phyloP scores from a whole-genome alignment of 1,284 basidiomycete species.

The Paramarasmius palmivorus region DNA sequence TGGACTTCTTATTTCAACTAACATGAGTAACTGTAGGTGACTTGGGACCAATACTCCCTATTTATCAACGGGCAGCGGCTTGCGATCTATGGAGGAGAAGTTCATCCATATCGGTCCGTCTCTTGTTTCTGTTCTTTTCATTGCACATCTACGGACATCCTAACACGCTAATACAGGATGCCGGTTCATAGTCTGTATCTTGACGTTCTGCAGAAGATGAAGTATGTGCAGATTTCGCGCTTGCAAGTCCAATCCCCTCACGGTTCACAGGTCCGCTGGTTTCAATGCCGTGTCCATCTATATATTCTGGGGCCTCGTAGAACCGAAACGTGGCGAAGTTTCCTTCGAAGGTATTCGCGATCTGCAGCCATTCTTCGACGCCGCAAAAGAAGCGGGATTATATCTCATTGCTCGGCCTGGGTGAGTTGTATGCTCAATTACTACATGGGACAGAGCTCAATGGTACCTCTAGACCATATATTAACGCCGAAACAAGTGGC shows the following conservation, averaged over 20 bases:
- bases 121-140: neutral
- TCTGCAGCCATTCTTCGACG: constrained; percentile 48
- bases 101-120: constrained; percentile 45
- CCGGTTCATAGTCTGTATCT: constrained; percentile 43
- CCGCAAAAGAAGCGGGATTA: constrained; percentile 44
- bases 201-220: constrained; percentile 46
- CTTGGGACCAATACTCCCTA: constrained; percentile 50
- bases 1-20: neutral
- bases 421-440: constrained; percentile 19
- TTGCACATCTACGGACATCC: neutral
- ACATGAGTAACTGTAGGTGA: constrained; percentile 25
- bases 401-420: constrained; percentile 48
- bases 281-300: constrained; percentile 49
- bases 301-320: constrained; percentile 45
- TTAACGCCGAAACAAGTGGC: constrained; percentile 55
- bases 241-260: neutral
- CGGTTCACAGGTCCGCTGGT: constrained; percentile 30
- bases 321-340: constrained; percentile 43
- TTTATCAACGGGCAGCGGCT: constrained; percentile 47
- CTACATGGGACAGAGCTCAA: neutral
- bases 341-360: constrained; percentile 49
- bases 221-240: constrained; percentile 22
- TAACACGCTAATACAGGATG: constrained; percentile 28
- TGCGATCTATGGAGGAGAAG: constrained; percentile 47
- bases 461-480: constrained; percentile 38